These are phyloP conservation scores for Breynia disticha DNA, from an alignment of 441 rosid species.

Conservation along the genomic window DNA sequence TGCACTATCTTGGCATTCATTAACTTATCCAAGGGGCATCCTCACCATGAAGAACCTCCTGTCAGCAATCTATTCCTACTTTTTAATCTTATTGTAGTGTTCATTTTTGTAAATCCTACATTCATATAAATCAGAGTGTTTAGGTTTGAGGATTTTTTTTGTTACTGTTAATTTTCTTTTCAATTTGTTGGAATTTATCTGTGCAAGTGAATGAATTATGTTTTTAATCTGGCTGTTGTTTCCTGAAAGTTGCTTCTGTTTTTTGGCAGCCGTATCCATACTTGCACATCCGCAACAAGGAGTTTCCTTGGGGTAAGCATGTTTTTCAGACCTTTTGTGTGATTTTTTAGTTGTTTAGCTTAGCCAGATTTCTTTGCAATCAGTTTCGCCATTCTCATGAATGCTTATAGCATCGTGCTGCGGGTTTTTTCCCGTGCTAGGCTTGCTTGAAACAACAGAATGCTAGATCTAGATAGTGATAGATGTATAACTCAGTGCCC, in stretches of 20 bases:
- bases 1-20: conserved; percentile 47
- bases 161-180: neutral
- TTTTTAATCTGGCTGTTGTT: conserved; percentile 3
- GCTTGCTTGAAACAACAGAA: neutral
- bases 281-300: conserved; percentile 89
- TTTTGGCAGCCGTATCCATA: conserved; percentile 53
- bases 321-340: neutral
- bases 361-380: neutral
- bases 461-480: too few species aligned
- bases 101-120: neutral
- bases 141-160: neutral
- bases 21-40: conserved; percentile 71
- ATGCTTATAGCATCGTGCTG: neutral
- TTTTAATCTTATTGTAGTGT: neutral
- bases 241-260: conserved; percentile 7
- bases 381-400: neutral
- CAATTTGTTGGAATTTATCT: too few species aligned
- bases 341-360: neutral
- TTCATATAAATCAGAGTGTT: too few species aligned
- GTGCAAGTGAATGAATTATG: neutral
- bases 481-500: neutral
- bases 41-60: conserved; percentile 69
- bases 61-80: conserved; percentile 31
- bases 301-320: conserved; percentile 93
- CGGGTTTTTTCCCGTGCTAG: neutral